Conservation (phyloP, 1,284 basidiomycete species). For the Testicularia cyperi region DNA sequence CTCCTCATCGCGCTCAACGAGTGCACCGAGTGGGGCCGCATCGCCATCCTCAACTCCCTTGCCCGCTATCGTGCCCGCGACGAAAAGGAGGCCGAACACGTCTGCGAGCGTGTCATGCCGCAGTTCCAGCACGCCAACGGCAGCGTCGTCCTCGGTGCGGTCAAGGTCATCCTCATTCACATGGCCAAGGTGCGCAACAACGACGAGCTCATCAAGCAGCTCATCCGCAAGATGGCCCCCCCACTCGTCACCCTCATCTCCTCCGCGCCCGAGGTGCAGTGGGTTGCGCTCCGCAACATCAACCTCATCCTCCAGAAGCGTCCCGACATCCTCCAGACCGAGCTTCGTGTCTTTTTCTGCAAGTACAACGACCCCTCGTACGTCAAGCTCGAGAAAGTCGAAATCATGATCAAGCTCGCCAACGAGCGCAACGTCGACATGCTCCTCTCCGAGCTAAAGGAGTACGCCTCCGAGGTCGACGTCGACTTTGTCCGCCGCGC, state of each 20-base stretch:
- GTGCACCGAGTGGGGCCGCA: conserved; percentile 97
- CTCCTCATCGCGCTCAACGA: conserved; percentile 93
- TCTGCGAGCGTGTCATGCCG: conserved; percentile 95
- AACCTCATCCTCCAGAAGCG: conserved; percentile 92
- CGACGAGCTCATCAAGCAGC: conserved; percentile 81
- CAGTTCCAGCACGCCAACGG: conserved; percentile 98
- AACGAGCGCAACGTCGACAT: conserved; percentile 90
- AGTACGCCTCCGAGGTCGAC: conserved; percentile 97
- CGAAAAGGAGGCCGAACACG: conserved; percentile 89
- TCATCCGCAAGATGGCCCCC: conserved; percentile 95
- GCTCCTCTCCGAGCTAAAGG: conserved; percentile 89
- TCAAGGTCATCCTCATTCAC: conserved; percentile 89
- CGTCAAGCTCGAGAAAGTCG: conserved; percentile 96
- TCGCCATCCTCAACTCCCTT: conserved; percentile 84
- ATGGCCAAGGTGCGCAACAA: conserved; percentile 65
- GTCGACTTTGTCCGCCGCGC: conserved; percentile 95
- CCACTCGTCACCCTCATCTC: conserved; percentile 73
- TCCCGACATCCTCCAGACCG: conserved; percentile 82
- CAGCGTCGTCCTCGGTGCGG: conserved; percentile 87
- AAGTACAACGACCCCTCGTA: conserved; percentile 99
- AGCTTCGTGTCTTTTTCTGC: conserved; percentile 99
- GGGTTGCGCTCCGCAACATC: conserved; percentile 95
- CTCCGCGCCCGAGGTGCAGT: conserved; percentile 75
- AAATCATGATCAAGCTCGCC: conserved; percentile 95
- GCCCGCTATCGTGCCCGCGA: conserved; percentile 80